Conservation (phyloP, 73 alveolate genomes). For the Urostyla sp. region DNA sequence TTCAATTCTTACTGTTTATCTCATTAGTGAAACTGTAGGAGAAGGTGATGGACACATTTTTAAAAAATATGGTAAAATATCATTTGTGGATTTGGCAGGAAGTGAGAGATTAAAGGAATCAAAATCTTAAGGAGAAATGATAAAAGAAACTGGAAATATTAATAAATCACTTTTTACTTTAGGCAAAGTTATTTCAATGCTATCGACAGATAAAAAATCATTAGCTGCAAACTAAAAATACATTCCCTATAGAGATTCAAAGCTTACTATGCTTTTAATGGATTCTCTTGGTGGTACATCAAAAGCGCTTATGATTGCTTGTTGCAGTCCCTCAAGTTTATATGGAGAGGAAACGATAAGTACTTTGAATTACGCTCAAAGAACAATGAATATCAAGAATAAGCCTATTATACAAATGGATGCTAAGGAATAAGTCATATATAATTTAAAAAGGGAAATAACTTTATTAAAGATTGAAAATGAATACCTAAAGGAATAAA, state of each 20-base stretch:
- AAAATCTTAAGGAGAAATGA: constrained; percentile 96
- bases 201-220: constrained; percentile 81
- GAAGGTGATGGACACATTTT: constrained; percentile 92
- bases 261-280: constrained; percentile 98
- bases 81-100: constrained; percentile 99
- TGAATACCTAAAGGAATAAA: constrained; percentile 92
- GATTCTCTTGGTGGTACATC: constrained; percentile 99
- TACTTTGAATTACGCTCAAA: constrained; percentile 96
- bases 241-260: constrained; percentile 98
- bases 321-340: constrained; percentile 93
- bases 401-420: constrained; percentile 98
- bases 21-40: constrained; percentile 89
- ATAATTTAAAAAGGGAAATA: constrained; percentile 88
- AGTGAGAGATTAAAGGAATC: constrained; percentile 98
- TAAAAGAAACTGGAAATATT: constrained; percentile 98
- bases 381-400: constrained; percentile 98
- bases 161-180: constrained; percentile 95
- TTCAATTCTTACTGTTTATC: constrained; percentile 92
- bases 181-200: constrained; percentile 93
- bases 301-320: constrained; percentile 97
- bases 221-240: constrained; percentile 63
- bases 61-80: constrained; percentile 96
- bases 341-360: constrained; percentile 96
- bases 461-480: constrained; percentile 91
- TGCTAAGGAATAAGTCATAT: constrained; percentile 92